Conservation (phyloP, 495 filamentous ascomycete species). For the Trichoderma asperelloides region DNA sequence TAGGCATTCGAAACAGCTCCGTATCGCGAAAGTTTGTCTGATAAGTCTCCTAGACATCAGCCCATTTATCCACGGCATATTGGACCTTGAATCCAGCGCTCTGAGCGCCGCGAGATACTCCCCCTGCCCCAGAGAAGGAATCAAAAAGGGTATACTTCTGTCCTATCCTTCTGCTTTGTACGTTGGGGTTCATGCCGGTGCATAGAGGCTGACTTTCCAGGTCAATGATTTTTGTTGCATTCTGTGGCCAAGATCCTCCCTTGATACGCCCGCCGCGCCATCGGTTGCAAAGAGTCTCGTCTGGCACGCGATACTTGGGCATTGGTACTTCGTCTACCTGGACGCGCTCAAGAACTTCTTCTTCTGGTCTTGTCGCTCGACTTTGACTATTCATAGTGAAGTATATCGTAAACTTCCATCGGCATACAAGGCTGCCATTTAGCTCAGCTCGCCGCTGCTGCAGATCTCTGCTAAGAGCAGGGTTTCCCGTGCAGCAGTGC, state of each 20-base stretch:
- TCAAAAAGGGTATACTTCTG: conserved; percentile 59
- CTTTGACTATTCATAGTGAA: conserved; percentile 15
- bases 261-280: conserved; percentile 32
- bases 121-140: conserved; percentile 69
- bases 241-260: conserved; percentile 25
- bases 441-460: conserved; percentile 10
- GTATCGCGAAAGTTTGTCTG: conserved; percentile 47
- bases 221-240: background rate
- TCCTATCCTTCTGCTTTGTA: conserved; percentile 10
- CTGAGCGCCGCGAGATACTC: conserved; percentile 59
- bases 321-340: conserved; percentile 18
- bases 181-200: too few species aligned
- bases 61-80: conserved; percentile 56
- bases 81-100: conserved; percentile 50
- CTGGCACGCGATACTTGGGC: background rate
- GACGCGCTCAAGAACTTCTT: conserved; percentile 24
- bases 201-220: background rate
- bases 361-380: conserved; percentile 16
- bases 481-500: conserved; percentile 3
- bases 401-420: conserved; percentile 22
- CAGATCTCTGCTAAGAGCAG: background rate
- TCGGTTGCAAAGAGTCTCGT: conserved; percentile 18
- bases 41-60: conserved; percentile 48
- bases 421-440: conserved; percentile 30
- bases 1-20: conserved; percentile 32